Percentiles rank a stretch among this genome's conserved stretches.
Evolutionary conservation across 2,329 filamentous ascomycete genomes (phyloP).

Genomic region (Fusarium sp.): DNA sequence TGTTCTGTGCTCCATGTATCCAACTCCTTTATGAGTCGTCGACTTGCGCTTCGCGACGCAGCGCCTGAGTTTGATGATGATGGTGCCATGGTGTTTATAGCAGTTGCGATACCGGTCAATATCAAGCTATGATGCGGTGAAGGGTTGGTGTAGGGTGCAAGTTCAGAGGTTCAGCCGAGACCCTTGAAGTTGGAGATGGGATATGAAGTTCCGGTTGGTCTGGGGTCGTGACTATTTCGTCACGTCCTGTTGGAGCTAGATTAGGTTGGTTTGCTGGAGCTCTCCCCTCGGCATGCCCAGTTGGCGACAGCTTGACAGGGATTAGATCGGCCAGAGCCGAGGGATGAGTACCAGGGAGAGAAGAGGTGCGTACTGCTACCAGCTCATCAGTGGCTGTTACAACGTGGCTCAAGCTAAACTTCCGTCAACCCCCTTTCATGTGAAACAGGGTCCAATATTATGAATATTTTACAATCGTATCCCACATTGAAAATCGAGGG

Average conservation of each 20-base stretch:
- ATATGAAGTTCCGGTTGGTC: conserved; percentile 7
- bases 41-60: conserved; percentile 60
- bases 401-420: conserved; percentile 19
- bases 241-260: conserved; percentile 14
- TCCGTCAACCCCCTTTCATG: conserved; percentile 12
- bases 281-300: conserved; percentile 22
- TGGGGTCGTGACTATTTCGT: conserved; percentile 33
- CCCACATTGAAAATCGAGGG: neutral
- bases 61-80: conserved; percentile 33
- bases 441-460: conserved; percentile 11
- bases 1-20: conserved; percentile 63
- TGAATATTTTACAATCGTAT: neutral
- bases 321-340: conserved; percentile 43
- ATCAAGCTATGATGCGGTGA: neutral
- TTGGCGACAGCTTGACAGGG: conserved; percentile 36
- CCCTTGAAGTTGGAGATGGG: neutral
- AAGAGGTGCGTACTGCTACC: conserved; percentile 8
- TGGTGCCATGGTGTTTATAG: conserved; percentile 20
- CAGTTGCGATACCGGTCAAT: conserved; percentile 13
- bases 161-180: neutral
- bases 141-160: neutral
- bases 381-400: conserved; percentile 23
- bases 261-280: conserved; percentile 1
- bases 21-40: conserved; percentile 69
- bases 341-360: conserved; percentile 7